A percentile compares a stretch with the other conserved stretches of the same genome.
Conservation (phyloP, 805 yeast genomes). For the Ogataea methylovora region DNA sequence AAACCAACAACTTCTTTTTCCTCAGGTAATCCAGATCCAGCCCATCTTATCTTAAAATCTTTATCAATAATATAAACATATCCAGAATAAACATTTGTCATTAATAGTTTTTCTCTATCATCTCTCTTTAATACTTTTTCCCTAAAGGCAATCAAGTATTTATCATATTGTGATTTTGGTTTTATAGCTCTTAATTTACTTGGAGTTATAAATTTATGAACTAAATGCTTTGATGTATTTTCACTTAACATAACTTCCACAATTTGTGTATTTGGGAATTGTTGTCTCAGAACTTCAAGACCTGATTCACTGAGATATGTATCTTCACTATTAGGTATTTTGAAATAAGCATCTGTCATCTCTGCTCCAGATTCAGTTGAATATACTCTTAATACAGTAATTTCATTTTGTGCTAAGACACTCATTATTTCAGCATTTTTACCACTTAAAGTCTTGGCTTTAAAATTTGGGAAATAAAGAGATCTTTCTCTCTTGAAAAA, state of each 20-base stretch:
- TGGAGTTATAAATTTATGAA: conserved; percentile 46
- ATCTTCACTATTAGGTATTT: conserved; percentile 32
- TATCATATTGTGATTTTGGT: conserved; percentile 30
- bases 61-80: conserved; percentile 74
- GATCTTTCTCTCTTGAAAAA: conserved; percentile 69
- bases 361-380: conserved; percentile 66
- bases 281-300: conserved; percentile 28
- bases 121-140: conserved; percentile 50
- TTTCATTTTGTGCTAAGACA: conserved; percentile 36
- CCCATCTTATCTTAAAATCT: conserved; percentile 79
- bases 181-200: conserved; percentile 25
- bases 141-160: conserved; percentile 54
- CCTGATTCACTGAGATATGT: conserved; percentile 33
- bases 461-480: conserved; percentile 74
- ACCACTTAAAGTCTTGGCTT: conserved; percentile 43
- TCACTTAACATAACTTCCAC: conserved; percentile 76
- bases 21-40: conserved; percentile 74
- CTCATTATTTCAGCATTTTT: conserved; percentile 26
- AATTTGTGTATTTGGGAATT: conserved; percentile 53
- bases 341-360: conserved; percentile 55
- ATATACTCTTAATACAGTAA: conserved; percentile 58
- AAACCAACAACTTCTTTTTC: conserved; percentile 55
- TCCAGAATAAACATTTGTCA: conserved; percentile 77
- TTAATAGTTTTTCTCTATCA: conserved; percentile 48
- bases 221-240: conserved; percentile 56